Percentiles rank a stretch among this genome's conserved stretches.
phyloP scores from a whole-genome alignment of 1,139 yeast species.

The Yamadazyma sp. region DNA sequence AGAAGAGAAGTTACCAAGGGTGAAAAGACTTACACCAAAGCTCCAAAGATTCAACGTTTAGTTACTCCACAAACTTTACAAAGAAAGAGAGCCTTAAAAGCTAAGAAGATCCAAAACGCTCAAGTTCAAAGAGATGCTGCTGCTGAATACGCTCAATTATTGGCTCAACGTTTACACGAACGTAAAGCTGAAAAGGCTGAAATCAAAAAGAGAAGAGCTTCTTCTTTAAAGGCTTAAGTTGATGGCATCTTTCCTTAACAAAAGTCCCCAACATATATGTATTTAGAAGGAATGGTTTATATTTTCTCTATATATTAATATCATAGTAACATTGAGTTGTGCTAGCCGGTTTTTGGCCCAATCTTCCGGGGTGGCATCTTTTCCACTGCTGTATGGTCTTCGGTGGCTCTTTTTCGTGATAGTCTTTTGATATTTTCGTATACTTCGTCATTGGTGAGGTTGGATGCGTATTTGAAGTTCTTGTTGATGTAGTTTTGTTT shows the following conservation, averaged over 20 bases:
- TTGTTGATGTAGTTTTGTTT: slow-evolving; percentile 65
- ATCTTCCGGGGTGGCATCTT: neutral
- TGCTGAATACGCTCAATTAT: slow-evolving; percentile 98
- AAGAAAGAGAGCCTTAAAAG: slow-evolving; percentile 97
- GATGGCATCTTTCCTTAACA: neutral
- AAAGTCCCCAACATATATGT: slow-evolving; percentile 7
- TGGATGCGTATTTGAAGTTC: slow-evolving; percentile 55
- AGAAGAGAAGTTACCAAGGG: slow-evolving; percentile 99
- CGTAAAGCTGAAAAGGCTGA: slow-evolving; percentile 98
- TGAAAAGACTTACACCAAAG: slow-evolving; percentile 98
- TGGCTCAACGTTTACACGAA: slow-evolving; percentile 98
- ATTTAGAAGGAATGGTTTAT: slow-evolving; percentile 9
- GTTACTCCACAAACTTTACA: slow-evolving; percentile 99
- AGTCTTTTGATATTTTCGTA: slow-evolving; percentile 71
- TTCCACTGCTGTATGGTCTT: too few species aligned
- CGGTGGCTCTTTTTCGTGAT: slow-evolving; percentile 34
- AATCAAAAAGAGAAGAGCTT: slow-evolving; percentile 99
- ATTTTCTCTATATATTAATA: slow-evolving; percentile 7
- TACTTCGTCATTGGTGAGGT: slow-evolving; percentile 68
- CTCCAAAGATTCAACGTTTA: slow-evolving; percentile 99
- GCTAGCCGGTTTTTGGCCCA: too few species aligned
- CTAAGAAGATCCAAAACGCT: slow-evolving; percentile 94
- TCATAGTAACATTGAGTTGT: slow-evolving; percentile 9
- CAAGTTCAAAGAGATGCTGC: slow-evolving; percentile 99
- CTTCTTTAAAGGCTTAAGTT: slow-evolving; percentile 84